Evolutionary conservation across 805 yeast species (phyloP).

Genomic region (Dipodascus albidus): DNA sequence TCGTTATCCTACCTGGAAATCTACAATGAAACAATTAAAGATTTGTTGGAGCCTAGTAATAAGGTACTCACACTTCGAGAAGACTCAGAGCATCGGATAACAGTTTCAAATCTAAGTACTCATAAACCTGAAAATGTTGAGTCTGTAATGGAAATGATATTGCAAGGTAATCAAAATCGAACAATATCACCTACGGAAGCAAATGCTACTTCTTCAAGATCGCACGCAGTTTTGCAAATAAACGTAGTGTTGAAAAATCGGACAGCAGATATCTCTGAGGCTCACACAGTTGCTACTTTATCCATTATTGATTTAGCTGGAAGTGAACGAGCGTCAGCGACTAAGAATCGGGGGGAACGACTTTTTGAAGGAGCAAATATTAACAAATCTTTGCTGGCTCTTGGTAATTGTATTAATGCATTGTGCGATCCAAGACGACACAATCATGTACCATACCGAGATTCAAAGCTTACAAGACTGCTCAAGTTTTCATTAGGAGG

Average conservation of each 20-base stretch:
- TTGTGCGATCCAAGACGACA: slow-evolving; percentile 59
- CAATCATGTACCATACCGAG: slow-evolving; percentile 81
- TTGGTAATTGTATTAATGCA: slow-evolving; percentile 92
- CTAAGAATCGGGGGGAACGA: slow-evolving; percentile 72
- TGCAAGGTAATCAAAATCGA: slow-evolving; percentile 61
- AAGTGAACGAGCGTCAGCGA: slow-evolving; percentile 86
- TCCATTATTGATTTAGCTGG: slow-evolving; percentile 92
- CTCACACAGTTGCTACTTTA: slow-evolving; percentile 66
- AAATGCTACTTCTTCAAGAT: slow-evolving; percentile 79
- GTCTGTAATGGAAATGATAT: slow-evolving; percentile 50
- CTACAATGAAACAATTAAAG: slow-evolving; percentile 82
- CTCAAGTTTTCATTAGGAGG: slow-evolving; percentile 88
- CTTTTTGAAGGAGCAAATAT: slow-evolving; percentile 89
- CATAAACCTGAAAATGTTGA: slow-evolving; percentile 38
- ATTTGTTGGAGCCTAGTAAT: slow-evolving; percentile 47
- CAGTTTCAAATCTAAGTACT: slow-evolving; percentile 58
- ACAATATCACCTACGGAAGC: slow-evolving; percentile 86
- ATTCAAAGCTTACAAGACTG: slow-evolving; percentile 78
- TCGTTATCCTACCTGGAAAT: slow-evolving; percentile 66
- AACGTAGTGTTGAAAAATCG: slow-evolving; percentile 50
- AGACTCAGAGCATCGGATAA: slow-evolving; percentile 50
- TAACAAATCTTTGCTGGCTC: slow-evolving; percentile 74
- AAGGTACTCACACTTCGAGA: slow-evolving; percentile 45
- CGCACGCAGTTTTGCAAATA: slow-evolving; percentile 87
- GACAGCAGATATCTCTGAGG: slow-evolving; percentile 51